Conservation (phyloP, 2,329 filamentous ascomycete genomes). For the Hortaea sp. region DNA sequence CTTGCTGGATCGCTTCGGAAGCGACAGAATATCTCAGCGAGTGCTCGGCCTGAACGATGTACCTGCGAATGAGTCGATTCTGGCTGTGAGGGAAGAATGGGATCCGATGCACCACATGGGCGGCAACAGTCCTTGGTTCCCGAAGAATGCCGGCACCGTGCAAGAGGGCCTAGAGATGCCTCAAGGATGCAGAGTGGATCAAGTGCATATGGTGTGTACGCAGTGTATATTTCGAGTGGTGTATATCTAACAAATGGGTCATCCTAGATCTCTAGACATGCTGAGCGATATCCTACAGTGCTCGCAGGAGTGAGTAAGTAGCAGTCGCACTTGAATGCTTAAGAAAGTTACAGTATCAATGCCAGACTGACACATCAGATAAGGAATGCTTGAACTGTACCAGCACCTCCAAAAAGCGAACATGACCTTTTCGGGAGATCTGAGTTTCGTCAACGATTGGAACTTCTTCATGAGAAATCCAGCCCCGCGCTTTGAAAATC, state of each 20-base stretch:
- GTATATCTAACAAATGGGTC: slow-evolving; percentile 4
- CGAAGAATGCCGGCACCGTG: slow-evolving; percentile 34
- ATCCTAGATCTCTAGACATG: slow-evolving; percentile 46
- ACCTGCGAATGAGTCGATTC: neutral
- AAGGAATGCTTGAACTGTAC: slow-evolving; percentile 40
- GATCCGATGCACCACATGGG: slow-evolving; percentile 45
- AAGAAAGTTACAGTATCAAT: too few species aligned
- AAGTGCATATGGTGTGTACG: slow-evolving; percentile 46
- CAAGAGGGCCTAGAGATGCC: slow-evolving; percentile 35
- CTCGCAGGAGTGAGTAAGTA: slow-evolving; percentile 40
- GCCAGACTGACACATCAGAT: neutral
- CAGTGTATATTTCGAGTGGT: neutral
- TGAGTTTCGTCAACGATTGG: slow-evolving; percentile 46
- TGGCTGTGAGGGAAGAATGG: slow-evolving; percentile 23
- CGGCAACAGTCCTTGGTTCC: slow-evolving; percentile 47
- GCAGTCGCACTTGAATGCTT: neutral
- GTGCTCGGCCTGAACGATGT: neutral
- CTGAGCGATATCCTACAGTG: slow-evolving; percentile 46
- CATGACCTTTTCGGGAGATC: slow-evolving; percentile 36
- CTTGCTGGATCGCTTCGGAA: neutral
- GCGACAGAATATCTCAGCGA: neutral
- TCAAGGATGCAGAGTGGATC: slow-evolving; percentile 41
- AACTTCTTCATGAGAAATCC: slow-evolving; percentile 42
- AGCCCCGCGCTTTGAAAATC: slow-evolving; percentile 39
- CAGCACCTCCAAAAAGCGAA: slow-evolving; percentile 35